Evolutionary conservation across 768 basidiomycete genomes (phyloP), one percentile per base, ranked within the genome.

Genomic region (Pseudohyphozyma bogoriensis): DNA sequence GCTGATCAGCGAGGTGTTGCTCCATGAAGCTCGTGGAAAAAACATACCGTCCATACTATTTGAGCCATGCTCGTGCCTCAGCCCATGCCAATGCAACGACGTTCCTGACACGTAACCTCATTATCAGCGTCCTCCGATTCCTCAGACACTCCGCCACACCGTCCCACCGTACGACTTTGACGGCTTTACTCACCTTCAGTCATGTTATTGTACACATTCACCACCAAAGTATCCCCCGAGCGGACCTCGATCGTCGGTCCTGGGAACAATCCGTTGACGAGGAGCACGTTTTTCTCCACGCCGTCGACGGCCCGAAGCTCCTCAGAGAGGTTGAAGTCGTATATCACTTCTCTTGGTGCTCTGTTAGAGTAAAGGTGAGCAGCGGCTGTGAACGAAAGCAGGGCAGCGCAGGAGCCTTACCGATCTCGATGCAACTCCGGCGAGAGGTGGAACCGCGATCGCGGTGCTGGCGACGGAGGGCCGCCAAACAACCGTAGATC

Each of bases 201-300:
- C 44, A 66, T 20, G 32, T 59, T 36, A 54, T 66, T 66, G 28
- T 36, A 29, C 15, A 66, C 50, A 28, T 49, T 58, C 22, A 66
- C 35, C n/a, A 49, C 47, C 15, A 66, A 53, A 26, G 49, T 56
- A 42, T 66, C 65, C 24, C 65, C 65, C 11, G 62, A 51, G 16
- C 65, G 26, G n/a, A 58, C 51, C 52, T 66, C 65, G 49, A 66
- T 63, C 26, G 65, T 66, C 46, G 65, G 65, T 4, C 65, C 65
- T 31, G 65, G 65, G 32, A 66, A 26, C 51, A 42, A 26, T 44
- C 62, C 57, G 44, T 66, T 66, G 33, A 66, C 51, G n/a, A 62
- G 63, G 18, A 54, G 56, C 22, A 66, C 55, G 20, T n/a, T 20
- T 36, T 66, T 66, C 31, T 58, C 20, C 31, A 66, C 62, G 15